Conservation (phyloP, 1,284 basidiomycete species). For the Cryptococcus sp. region DNA sequence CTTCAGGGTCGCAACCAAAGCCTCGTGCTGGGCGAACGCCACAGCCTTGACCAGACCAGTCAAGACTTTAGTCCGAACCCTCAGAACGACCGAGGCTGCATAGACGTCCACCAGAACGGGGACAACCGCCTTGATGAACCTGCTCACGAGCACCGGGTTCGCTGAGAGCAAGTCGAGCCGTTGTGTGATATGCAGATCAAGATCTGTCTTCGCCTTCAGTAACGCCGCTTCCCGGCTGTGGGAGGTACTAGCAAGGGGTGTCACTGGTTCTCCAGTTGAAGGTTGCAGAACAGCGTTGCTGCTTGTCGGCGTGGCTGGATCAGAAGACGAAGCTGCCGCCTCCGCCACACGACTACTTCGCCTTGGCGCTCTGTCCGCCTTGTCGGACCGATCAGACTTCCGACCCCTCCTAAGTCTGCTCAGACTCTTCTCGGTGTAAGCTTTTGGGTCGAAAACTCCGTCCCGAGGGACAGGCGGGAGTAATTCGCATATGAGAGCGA, state of each 20-base stretch:
- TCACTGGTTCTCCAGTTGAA: conserved; percentile 9
- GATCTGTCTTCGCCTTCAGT: conserved; percentile 42
- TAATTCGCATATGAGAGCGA: conserved; percentile 82
- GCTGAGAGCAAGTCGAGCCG: conserved; percentile 65
- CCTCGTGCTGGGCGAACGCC: conserved; percentile 76
- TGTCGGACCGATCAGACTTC: conserved; percentile 24
- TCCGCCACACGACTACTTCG: conserved; percentile 25
- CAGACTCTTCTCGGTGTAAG: conserved; percentile 84
- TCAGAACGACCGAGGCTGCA: conserved; percentile 83
- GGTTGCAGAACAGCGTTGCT: conserved; percentile 10
- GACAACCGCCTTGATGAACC: conserved; percentile 81
- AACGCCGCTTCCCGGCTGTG: conserved; percentile 16
- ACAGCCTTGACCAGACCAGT: conserved; percentile 84
- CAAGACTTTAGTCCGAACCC: conserved; percentile 82
- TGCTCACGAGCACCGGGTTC: conserved; percentile 71
- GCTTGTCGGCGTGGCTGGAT: conserved; percentile 27
- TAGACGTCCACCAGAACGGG: conserved; percentile 94
- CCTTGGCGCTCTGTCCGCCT: conserved; percentile 13
- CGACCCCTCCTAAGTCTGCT: conserved; percentile 45
- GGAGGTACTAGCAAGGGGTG: conserved; percentile 5
- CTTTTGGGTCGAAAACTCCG: conserved; percentile 88
- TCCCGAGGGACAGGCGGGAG: conserved; percentile 85
- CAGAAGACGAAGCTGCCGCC: conserved; percentile 12
- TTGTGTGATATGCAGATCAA: conserved; percentile 47
- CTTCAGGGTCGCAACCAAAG: conserved; percentile 70